Percentiles rank a stretch among this genome's conserved stretches.
Conservation (phyloP, 768 basidiomycete species). For the Kwoniella sp. region DNA sequence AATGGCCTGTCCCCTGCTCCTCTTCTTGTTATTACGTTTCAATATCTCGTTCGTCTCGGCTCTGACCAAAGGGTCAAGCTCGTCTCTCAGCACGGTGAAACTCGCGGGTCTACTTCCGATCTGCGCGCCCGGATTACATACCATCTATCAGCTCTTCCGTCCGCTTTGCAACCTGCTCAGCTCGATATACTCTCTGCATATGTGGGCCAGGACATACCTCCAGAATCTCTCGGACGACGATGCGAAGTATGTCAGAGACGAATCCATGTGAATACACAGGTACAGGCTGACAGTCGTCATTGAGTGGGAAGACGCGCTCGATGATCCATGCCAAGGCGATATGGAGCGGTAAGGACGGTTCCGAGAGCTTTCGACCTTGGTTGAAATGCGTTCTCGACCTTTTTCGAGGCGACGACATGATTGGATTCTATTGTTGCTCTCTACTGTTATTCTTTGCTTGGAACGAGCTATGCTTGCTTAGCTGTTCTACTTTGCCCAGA, state of each 20-base stretch:
- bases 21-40: slow-evolving; percentile 18
- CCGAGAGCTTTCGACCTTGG: slow-evolving; percentile 20
- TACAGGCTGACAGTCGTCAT: slow-evolving; percentile 19
- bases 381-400: slow-evolving; percentile 3
- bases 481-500: too few relatives aligned
- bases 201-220: slow-evolving; percentile 27
- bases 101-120: slow-evolving; percentile 25
- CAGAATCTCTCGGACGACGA: slow-evolving; percentile 36
- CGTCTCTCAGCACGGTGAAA: slow-evolving; percentile 20
- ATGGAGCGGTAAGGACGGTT: slow-evolving; percentile 35
- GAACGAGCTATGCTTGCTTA: neutral
- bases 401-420: slow-evolving; percentile 24
- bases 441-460: too few relatives aligned
- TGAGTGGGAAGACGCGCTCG: slow-evolving; percentile 40
- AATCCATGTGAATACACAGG: slow-evolving; percentile 36
- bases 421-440: neutral
- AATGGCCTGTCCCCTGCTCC: slow-evolving; percentile 28
- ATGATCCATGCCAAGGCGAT: slow-evolving; percentile 37
- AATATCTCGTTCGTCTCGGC: slow-evolving; percentile 20
- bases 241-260: slow-evolving; percentile 29
- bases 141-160: neutral
- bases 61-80: slow-evolving; percentile 33
- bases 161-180: neutral
- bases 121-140: slow-evolving; percentile 4
- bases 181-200: neutral